A percentile compares a stretch with the other conserved stretches of the same genome.
phyloP scores from a whole-genome alignment of 2,329 filamentous ascomycete genomes.

The Penicillium sp. region DNA sequence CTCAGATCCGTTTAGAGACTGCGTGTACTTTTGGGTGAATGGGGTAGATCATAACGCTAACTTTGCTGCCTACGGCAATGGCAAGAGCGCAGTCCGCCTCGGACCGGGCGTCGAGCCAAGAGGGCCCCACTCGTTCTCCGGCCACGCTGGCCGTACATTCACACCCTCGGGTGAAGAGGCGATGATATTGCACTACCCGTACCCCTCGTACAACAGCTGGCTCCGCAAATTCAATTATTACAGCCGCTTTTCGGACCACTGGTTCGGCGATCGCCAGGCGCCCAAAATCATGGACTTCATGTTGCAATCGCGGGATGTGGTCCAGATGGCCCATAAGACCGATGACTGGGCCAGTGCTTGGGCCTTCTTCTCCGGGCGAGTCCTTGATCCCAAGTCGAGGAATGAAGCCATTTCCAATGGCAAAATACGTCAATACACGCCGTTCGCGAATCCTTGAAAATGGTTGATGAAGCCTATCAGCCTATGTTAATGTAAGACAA shows the following conservation, averaged over 20 bases:
- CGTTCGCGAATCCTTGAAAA: background rate
- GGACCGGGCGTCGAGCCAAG: background rate
- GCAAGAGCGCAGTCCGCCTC: background rate
- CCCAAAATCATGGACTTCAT: background rate
- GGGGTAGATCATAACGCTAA: background rate
- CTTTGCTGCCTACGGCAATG: background rate
- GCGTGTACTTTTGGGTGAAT: background rate
- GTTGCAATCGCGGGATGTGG: background rate
- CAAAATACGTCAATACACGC: background rate
- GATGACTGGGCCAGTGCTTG: background rate
- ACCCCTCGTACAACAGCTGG: conserved; percentile 1
- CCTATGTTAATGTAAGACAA: too few relatives aligned
- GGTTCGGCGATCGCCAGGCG: background rate
- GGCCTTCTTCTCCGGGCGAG: background rate
- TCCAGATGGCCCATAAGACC: background rate
- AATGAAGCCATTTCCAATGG: background rate
- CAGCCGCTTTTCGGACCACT: background rate
- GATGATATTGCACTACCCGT: conserved; percentile 1
- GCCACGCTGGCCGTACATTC: background rate
- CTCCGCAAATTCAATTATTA: background rate
- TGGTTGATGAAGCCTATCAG: background rate
- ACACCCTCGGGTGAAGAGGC: background rate
- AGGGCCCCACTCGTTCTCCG: background rate
- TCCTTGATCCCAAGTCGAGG: background rate
- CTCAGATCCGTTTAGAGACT: background rate